Conservation (phyloP, 164 flowering plant genomes). For the Brasenia schreberi region DNA sequence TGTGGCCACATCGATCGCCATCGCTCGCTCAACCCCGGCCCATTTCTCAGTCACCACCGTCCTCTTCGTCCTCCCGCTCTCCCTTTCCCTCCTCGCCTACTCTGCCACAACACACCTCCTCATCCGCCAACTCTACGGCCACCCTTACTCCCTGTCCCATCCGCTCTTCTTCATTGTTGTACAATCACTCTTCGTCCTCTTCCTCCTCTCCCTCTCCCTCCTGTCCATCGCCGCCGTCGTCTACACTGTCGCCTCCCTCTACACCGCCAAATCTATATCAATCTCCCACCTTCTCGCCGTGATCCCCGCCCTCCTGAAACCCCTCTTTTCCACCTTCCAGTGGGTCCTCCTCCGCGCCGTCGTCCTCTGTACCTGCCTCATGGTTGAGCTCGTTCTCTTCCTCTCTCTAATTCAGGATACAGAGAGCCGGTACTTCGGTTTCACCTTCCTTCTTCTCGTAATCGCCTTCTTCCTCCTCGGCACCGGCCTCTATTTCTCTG, state of each 20-base stretch:
- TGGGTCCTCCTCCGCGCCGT: background rate
- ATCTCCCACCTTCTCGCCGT: background rate
- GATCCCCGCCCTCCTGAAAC: background rate
- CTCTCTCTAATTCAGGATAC: too few species aligned
- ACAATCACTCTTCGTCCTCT: background rate
- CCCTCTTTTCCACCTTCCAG: background rate
- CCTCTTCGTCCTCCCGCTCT: background rate
- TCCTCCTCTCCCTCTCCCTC: background rate
- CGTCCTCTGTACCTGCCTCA: background rate
- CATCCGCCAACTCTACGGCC: background rate
- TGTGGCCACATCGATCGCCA: background rate
- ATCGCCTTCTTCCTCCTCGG: background rate
- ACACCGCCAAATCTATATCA: conserved; percentile 2
- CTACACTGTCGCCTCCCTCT: background rate
- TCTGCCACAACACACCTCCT: background rate
- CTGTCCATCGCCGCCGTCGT: background rate
- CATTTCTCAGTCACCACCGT: background rate
- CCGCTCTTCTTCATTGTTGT: background rate
- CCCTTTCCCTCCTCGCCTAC: background rate
- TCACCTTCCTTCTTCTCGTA: background rate
- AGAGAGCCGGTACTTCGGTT: background rate
- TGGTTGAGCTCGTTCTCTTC: background rate
- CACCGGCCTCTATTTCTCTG: background rate
- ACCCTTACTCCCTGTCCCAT: background rate
- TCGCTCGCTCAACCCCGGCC: background rate